These are phyloP conservation scores for Aspergillus tubingensis DNA, from an alignment of 2,329 filamentous ascomycete species.

Conservation along the genomic window DNA sequence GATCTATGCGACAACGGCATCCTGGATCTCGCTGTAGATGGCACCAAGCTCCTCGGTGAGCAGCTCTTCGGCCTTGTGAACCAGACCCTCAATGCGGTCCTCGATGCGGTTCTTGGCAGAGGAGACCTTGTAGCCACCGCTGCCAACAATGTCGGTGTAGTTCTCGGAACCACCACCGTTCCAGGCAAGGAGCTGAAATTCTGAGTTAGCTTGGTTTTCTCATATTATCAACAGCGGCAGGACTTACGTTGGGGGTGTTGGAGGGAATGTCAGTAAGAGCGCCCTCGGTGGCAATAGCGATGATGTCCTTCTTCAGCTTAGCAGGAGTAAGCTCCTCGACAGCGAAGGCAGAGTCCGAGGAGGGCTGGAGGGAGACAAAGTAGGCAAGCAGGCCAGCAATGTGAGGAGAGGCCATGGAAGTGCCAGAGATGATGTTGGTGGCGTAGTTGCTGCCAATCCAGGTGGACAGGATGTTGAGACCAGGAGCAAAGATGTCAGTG, in stretches of 20 bases:
- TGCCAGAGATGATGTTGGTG: conserved; percentile 98
- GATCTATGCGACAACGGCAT: conserved; percentile 50
- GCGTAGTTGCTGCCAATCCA: conserved; percentile 97
- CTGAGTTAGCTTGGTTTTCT: conserved; percentile 26
- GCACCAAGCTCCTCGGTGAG: conserved; percentile 49
- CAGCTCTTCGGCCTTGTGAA: conserved; percentile 52
- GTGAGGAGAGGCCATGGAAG: conserved; percentile 98
- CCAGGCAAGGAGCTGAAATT: conserved; percentile 77
- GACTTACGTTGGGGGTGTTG: conserved; percentile 77
- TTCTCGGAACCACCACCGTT: conserved; percentile 95
- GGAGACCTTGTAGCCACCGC: conserved; percentile 66
- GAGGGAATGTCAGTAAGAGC: conserved; percentile 78
- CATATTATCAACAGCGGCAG: neutral
- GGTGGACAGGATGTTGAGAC: conserved; percentile 94
- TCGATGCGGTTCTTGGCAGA: conserved; percentile 43
- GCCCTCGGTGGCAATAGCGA: conserved; percentile 77
- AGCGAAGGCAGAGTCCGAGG: conserved; percentile 85
- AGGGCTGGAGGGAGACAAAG: conserved; percentile 93
- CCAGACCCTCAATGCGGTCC: conserved; percentile 43
- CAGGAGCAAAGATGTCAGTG: conserved; percentile 98
- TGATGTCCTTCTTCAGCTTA: conserved; percentile 87
- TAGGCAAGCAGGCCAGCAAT: conserved; percentile 96
- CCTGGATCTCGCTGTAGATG: conserved; percentile 47
- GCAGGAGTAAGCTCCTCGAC: conserved; percentile 86
- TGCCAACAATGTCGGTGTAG: conserved; percentile 78